Conservation (phyloP, 2,329 filamentous ascomycete species). For the Colletotrichum cereale region DNA sequence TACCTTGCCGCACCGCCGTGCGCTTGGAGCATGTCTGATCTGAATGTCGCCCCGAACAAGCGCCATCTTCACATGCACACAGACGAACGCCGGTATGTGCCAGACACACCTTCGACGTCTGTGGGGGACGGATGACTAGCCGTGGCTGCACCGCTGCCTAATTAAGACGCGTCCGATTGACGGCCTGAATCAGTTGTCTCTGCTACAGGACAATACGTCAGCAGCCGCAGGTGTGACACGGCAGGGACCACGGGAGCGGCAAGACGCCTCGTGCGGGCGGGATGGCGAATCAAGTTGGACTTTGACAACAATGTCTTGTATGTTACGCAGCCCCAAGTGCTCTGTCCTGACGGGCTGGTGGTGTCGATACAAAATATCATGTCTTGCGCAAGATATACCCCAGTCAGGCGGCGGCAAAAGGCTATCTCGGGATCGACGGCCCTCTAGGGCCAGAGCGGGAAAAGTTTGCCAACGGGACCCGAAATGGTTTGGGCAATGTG, state of each 20-base stretch:
- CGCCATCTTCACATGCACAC: conserved; percentile 36
- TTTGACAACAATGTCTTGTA: conserved; percentile 11
- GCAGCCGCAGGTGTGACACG: conserved; percentile 10
- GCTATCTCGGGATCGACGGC: background rate
- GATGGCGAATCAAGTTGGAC: conserved; percentile 13
- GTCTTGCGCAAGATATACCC: conserved; percentile 10
- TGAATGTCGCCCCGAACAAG: conserved; percentile 29
- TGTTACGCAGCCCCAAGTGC: background rate
- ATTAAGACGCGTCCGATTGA: conserved; percentile 28
- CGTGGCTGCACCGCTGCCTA: conserved; percentile 17
- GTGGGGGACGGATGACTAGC: conserved; percentile 7
- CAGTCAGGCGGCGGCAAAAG: background rate
- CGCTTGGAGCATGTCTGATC: conserved; percentile 25
- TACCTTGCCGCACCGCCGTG: background rate
- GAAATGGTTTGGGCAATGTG: background rate
- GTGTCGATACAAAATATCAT: background rate
- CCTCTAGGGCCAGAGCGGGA: background rate
- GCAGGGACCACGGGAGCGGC: conserved; percentile 17
- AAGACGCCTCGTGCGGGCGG: conserved; percentile 18
- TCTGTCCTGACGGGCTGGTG: background rate
- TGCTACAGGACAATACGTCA: conserved; percentile 23
- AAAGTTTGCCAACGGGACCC: too few species aligned
- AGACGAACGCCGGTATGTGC: conserved; percentile 8
- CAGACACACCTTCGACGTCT: conserved; percentile 1
- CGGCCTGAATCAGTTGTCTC: background rate